These are phyloP conservation scores for Collariella sp. DNA, from an alignment of 495 filamentous ascomycete species.

Conservation along the genomic window DNA sequence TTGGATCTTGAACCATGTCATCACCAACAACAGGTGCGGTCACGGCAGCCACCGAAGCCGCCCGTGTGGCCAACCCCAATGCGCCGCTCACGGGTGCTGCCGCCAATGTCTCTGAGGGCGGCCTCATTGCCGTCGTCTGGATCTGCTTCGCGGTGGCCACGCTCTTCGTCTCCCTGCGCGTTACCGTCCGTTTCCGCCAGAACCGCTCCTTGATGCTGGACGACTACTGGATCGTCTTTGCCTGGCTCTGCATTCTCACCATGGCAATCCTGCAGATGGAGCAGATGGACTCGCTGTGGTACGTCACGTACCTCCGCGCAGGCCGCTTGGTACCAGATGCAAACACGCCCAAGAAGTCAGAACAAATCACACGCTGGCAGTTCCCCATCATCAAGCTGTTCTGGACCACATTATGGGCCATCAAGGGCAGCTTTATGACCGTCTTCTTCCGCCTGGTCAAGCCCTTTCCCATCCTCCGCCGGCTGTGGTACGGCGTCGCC, in stretches of 20 bases:
- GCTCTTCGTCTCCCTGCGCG: not conserved
- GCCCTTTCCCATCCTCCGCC: constrained; percentile 1
- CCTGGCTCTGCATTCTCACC: not conserved
- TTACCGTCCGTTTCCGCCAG: not conserved
- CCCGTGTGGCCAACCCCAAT: not conserved
- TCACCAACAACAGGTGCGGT: not conserved
- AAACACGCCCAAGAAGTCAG: not conserved
- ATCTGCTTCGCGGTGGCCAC: not conserved
- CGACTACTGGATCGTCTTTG: constrained; percentile 1
- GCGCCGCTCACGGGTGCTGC: not conserved
- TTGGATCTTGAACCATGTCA: not conserved
- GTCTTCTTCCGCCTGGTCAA: constrained; percentile 7
- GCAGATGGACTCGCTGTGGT: constrained; percentile 1
- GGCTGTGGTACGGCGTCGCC: constrained; percentile 3
- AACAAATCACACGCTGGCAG: constrained; percentile 5
- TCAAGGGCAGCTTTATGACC: constrained; percentile 5
- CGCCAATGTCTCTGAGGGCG: not conserved
- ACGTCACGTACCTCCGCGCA: not conserved
- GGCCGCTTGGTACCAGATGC: not conserved
- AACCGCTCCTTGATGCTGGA: not conserved
- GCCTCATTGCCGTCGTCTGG: constrained; percentile 5
- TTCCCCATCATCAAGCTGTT: constrained; percentile 10
- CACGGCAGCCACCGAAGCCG: not conserved
- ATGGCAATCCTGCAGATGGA: constrained; percentile 1
- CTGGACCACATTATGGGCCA: constrained; percentile 1